Evolutionary conservation across 179 eudicot species (phyloP), one percentile per base, ranked within the genome.

Genomic region (Heliamphora pulchella): DNA sequence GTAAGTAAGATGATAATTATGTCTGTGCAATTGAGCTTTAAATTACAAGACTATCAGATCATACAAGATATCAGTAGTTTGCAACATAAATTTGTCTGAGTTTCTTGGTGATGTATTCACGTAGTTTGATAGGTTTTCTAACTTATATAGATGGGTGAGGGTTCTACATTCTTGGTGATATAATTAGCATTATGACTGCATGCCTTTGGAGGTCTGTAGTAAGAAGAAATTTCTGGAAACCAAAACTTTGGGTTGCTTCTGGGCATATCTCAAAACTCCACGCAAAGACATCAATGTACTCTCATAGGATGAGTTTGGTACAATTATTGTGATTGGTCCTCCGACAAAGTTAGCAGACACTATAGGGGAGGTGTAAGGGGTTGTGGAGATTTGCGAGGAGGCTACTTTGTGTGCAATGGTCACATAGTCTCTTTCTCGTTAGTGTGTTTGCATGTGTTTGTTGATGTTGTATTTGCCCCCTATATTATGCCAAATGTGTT

Each of bases 1-100:
- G 98, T 96, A 75, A 89, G 84, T 77, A 2, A 41, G 68, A 59
- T 75, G 13, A 51, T 41, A 51, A 73, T 55, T 74, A 7, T 13
- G 14, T 55, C 54, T 2, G 2, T 13, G 18, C 77, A 74, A 6
- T 22, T 7, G 2, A 74, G 8, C 63, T 55, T 48, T 55, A 54
- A 53, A 7, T 74, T 54, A 7, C 64, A 6, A 54, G 77, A 74
- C 47, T 70, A 47, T 74, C 48, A 14, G 22, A 55, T 74, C 77
- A 54, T 74, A 20, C 3, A 41, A 20, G 67, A 63, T 18, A 10
- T 18, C 41, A 18, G 3, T 20, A n/a, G 15, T 74, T 51, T 5
- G 4, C 65, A 55, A 18, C 57, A 48, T 10, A 73, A 51, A 10
- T 53, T 53, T 53, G 11, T 7, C n/a, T 53, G 44, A 51, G 11